Base-by-base conservation (phyloP, 148 eudicot genomes). In the Simmondsia chinensis region DNA sequence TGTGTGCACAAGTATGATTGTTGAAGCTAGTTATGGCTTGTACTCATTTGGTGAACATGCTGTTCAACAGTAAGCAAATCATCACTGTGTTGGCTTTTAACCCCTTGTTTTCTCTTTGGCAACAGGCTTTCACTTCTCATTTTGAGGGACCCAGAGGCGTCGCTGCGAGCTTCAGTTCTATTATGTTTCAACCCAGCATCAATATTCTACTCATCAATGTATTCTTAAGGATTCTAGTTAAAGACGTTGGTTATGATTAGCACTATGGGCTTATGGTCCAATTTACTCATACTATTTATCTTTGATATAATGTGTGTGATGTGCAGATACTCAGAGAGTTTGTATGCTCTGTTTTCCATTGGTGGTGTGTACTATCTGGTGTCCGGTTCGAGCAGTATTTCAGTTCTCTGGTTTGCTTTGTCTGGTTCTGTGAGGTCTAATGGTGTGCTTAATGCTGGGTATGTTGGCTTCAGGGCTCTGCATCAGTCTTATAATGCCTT, bases 141-240 rank as follows among this genome's bases (percentile, higher is more conserved):
- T 48, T 59, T 91, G 60, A 79, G 82, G 72, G 94, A 91, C 56
- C 42, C 50, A 26, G 66, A 70, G 41, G 69, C 65, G 58, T 74
- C 97, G 12, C 34, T 91, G 59, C 65, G 79, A 45, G 94, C 94
- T 31, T 63, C 97, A 15, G 57, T 77, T 35, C 58, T 91, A 75
- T 91, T 91, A 57, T 91, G 97, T 76, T 79, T 82, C 59, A 91
- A 85, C 59, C 97, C 95, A 28, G 95, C 97, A 54, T 91, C 97
- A 22, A 76, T 91, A 62, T 91, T 91, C 74, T 91, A 79, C 73
- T 79, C 97, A 35, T 85, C 97, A 35, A 72, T 91, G 97, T 85
- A 85, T 46, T 30, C 5, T 23, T 27, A 2, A 2, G 8, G 11
- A 21, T 43, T 44, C 39, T 51, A 32, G 14, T 21, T 28, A 7